phyloP scores from a whole-genome alignment of 345 rosid genomes.

The Kandelia obovata region DNA sequence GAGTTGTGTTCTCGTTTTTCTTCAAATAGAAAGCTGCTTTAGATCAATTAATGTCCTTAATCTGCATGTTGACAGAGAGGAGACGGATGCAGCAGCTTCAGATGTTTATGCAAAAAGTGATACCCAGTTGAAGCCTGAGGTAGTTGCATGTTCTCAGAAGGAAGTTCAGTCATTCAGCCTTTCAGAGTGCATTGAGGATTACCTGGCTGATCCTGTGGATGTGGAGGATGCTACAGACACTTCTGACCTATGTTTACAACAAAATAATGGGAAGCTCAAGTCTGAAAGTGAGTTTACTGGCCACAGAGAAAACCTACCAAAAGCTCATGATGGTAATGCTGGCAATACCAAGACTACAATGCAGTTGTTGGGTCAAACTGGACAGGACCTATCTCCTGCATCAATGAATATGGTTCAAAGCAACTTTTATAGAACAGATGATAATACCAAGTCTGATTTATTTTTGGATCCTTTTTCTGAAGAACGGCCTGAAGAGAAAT shows the following conservation, averaged over 20 bases:
- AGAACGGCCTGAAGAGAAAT: conserved; percentile 4
- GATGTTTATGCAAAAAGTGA: conserved; percentile 8
- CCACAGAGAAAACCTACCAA: neutral
- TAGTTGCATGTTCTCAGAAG: conserved; percentile 5
- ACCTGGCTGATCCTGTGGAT: conserved; percentile 20
- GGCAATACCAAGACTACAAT: neutral
- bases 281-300: conserved; percentile 1
- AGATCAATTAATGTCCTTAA: conserved; percentile 4
- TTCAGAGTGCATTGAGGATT: conserved; percentile 24
- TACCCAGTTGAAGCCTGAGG: neutral
- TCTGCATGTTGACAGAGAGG: conserved; percentile 22
- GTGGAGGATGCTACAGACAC: conserved; percentile 11
- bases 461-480: conserved; percentile 4
- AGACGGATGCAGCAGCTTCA: conserved; percentile 9
- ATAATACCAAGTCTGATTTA: conserved; percentile 12
- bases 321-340: conserved; percentile 9
- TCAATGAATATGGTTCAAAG: conserved; percentile 13
- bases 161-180: conserved; percentile 19
- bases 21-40: neutral
- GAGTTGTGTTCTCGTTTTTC: too few species aligned
- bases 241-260: neutral
- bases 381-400: neutral
- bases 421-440: neutral
- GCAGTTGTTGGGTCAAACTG: conserved; percentile 2
- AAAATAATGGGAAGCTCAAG: neutral